Conservation (phyloP, 345 rosid genomes). For the sweet orange (Citrus sinensis) region DNA sequence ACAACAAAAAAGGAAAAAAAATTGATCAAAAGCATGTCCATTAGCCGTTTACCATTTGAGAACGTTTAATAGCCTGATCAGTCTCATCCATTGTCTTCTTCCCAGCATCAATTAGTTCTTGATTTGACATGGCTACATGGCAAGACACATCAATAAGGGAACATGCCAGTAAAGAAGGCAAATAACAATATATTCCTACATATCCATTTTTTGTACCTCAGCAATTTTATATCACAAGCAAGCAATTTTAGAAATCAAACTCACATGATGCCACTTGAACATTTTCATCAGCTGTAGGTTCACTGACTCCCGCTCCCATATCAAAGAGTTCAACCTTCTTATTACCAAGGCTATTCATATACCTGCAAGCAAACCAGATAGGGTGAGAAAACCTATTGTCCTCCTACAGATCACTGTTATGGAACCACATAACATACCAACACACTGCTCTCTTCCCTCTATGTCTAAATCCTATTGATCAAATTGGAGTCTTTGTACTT, state of each 20-base stretch:
- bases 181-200: not conserved
- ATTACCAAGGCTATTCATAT: constrained; percentile 81
- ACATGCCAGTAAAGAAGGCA: not conserved
- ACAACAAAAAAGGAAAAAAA: constrained; percentile 11
- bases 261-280: constrained; percentile 88
- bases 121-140: constrained; percentile 80
- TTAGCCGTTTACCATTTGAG: constrained; percentile 57
- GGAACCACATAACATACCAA: not conserved
- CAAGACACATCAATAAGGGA: constrained; percentile 3
- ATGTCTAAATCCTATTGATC: not conserved
- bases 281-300: constrained; percentile 81
- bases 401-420: not conserved
- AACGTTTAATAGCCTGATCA: constrained; percentile 92
- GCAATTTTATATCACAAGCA: not conserved
- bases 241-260: constrained; percentile 7
- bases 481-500: not conserved
- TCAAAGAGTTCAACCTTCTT: constrained; percentile 91
- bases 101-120: constrained; percentile 83
- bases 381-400: constrained; percentile 3
- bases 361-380: constrained; percentile 45
- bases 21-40: not conserved
- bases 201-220: not conserved
- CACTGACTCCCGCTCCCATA: constrained; percentile 90
- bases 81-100: constrained; percentile 89
- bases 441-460: not conserved